Evolutionary conservation across 371 early-diverging fungal genomes (phyloP).

Genomic region (Choanephora cucurbitarum): DNA sequence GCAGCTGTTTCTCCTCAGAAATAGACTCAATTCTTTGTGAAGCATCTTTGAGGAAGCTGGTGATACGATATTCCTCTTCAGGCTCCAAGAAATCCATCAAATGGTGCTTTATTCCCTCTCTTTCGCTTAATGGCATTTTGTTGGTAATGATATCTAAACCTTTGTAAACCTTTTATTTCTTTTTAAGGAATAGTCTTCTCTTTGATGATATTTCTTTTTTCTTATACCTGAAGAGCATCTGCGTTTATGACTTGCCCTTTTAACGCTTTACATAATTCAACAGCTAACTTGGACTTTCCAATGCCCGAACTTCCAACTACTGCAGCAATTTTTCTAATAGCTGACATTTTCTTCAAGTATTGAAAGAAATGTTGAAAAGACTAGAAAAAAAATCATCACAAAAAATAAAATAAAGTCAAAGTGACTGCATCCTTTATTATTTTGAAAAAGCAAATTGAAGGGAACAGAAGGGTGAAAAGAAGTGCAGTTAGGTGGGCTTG

Average conservation of each 20-base stretch:
- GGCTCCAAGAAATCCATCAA: conserved; percentile 81
- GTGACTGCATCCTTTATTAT: too few species aligned
- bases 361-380: conserved; percentile 1
- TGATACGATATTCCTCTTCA: conserved; percentile 82
- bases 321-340: conserved; percentile 42
- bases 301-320: conserved; percentile 92
- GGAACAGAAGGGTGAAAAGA: too few species aligned
- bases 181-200: neutral
- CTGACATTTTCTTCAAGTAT: too few species aligned
- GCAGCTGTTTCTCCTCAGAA: conserved; percentile 64
- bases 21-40: conserved; percentile 73
- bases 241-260: conserved; percentile 94
- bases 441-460: too few species aligned
- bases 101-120: conserved; percentile 78
- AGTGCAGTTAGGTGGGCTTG: too few species aligned
- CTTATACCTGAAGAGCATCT: conserved; percentile 89
- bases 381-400: neutral
- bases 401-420: too few species aligned
- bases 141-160: conserved; percentile 93
- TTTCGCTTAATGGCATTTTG: conserved; percentile 82
- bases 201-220: neutral
- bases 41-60: conserved; percentile 83
- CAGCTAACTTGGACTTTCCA: conserved; percentile 90
- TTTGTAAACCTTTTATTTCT: conserved; percentile 70
- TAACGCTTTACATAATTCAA: conserved; percentile 81